These are phyloP conservation scores for Talaromyces wortmannii DNA, from an alignment of 495 filamentous ascomycete species.

Conservation along the genomic window DNA sequence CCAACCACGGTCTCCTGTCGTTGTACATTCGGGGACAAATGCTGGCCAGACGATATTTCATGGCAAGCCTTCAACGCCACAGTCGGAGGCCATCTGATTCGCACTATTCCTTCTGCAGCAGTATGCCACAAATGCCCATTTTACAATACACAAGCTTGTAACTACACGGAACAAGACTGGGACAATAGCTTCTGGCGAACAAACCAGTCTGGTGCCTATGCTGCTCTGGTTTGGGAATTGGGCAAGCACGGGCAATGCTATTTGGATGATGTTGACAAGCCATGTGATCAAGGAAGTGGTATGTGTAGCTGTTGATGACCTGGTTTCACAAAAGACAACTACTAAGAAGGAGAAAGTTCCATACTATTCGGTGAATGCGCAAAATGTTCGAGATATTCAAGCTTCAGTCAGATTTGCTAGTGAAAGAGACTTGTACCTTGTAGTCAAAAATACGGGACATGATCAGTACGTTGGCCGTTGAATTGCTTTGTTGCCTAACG, in stretches of 20 bases:
- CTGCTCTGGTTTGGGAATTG: background rate
- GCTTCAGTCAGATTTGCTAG: slow-evolving; percentile 10
- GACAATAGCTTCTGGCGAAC: background rate
- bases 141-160: background rate
- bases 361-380: background rate
- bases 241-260: background rate
- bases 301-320: background rate
- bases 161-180: background rate
- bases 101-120: slow-evolving; percentile 5
- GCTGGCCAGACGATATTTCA: slow-evolving; percentile 7
- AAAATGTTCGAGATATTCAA: background rate
- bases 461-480: slow-evolving; percentile 13
- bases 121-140: slow-evolving; percentile 5
- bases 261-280: background rate
- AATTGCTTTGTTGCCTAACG: background rate
- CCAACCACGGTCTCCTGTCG: background rate
- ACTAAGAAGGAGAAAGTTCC: background rate
- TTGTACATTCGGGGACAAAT: background rate
- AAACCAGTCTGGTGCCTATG: background rate
- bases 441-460: slow-evolving; percentile 41
- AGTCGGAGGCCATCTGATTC: slow-evolving; percentile 7
- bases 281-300: background rate
- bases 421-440: slow-evolving; percentile 24
- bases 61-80: slow-evolving; percentile 12
- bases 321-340: background rate